Percentiles rank a stretch among this genome's conserved stretches.
phyloP scores from a whole-genome alignment of 306 rosid species.

The Quercus alba region DNA sequence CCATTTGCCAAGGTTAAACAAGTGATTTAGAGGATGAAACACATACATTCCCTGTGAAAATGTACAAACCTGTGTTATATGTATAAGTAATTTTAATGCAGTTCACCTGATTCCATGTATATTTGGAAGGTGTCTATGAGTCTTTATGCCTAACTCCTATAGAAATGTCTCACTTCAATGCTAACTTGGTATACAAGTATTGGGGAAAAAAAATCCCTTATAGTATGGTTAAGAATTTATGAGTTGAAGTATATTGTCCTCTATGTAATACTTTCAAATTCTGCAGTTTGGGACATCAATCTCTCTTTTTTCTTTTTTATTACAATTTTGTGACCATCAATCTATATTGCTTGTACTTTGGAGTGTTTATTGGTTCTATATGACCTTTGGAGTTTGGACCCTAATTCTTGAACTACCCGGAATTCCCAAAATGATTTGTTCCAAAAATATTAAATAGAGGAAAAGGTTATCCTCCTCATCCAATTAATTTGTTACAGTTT shows the following conservation, averaged over 20 bases:
- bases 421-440: background rate
- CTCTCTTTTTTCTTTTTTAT: background rate
- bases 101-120: background rate
- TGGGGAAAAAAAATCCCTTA: background rate
- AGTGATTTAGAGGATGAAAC: constrained; percentile 65
- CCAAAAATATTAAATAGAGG: background rate
- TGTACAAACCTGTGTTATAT: constrained; percentile 8
- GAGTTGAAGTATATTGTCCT: background rate
- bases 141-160: background rate
- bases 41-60: constrained; percentile 47
- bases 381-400: background rate
- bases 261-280: background rate
- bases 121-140: background rate
- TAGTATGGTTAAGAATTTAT: background rate
- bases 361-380: background rate
- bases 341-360: background rate
- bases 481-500: background rate
- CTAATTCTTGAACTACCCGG: background rate
- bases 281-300: background rate
- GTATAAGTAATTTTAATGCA: background rate
- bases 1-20: constrained; percentile 42
- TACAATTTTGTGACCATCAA: background rate
- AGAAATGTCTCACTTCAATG: background rate
- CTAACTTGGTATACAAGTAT: background rate
- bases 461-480: background rate